Evolutionary conservation across 768 basidiomycete genomes (phyloP), one percentile per base, ranked within the genome.

Genomic region (Kwoniella europaea): DNA sequence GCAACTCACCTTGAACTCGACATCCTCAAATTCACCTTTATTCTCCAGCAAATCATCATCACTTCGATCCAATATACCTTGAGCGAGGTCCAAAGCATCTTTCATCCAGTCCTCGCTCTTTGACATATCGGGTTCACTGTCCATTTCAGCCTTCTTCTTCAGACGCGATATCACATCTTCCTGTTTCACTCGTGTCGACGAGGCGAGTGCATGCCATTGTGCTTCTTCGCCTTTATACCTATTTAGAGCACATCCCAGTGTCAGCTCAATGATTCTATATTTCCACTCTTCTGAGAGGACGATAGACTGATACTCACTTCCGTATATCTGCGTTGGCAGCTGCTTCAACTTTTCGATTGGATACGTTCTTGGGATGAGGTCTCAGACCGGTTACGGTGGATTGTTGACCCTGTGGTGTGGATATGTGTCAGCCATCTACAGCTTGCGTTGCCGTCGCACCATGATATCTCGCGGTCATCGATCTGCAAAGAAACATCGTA

Each of bases 21-120:
- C 80, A 65, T 83, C 82, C 29, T 73, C 79, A 65, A 81, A 79
- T 20, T 81, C 77, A 1, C 77, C 79, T 55, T 68, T 71, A n/a
- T 18, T 64, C 53, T 63, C 63, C 12, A 42, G 13, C 54, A 83
- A 56, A 18, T 81, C 78, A 10, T 75, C 76, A 13, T 71, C 77
- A 22, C 73, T 77, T 29, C 63, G 65, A 22, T 22, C 59, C 4
- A 79, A 57, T 12, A 73, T 72, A 73, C 74, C 82, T 41, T 85
- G 82, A 16, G 78, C 85, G 2, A 78, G 78, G 5, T 80, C 84
- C 35, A 83, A 83, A 50, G 81, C 83, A 7, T 84, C 84, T 42
- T 73, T 80, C 74, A 74, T 85, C 62, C 73, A 80, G 2, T 73
- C 65, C 29, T 75, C 76, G 27, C 59, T 70, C 13, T 65, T 63